A percentile compares a stretch with the other conserved stretches of the same genome.
Evolutionary conservation across 2,329 filamentous ascomycete species (phyloP).

Genomic region (Botryotinia calthae): DNA sequence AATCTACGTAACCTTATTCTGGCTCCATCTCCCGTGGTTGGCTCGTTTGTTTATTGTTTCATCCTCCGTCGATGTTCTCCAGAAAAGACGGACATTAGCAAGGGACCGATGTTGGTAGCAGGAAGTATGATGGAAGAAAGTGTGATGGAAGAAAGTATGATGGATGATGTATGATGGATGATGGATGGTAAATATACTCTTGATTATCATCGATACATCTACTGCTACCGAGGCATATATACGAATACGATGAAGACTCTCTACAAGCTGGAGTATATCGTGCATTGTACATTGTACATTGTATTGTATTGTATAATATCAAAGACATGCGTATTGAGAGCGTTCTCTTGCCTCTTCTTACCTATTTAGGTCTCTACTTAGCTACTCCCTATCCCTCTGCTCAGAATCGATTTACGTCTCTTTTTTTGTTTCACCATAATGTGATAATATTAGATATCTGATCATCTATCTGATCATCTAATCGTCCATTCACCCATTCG

Average conservation of each 20-base stretch:
- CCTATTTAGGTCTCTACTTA: too few relatives aligned
- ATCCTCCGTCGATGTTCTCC: neutral
- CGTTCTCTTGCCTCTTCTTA: neutral
- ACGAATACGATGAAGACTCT: neutral
- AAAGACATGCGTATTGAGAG: neutral
- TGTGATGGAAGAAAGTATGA: neutral
- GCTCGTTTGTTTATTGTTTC: neutral
- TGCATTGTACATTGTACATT: too few relatives aligned
- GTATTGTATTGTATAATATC: neutral
- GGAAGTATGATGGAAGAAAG: neutral
- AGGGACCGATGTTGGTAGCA: neutral
- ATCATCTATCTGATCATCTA: neutral
- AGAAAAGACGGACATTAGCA: neutral
- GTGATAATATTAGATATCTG: neutral
- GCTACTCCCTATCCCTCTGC: neutral
- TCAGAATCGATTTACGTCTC: neutral
- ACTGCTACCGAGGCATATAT: neutral
- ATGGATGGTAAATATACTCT: too few relatives aligned
- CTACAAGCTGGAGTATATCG: neutral
- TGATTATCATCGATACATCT: too few relatives aligned
- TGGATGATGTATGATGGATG: neutral
- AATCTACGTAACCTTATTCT: too few relatives aligned
- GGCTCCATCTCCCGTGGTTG: neutral
- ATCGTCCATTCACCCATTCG: too few relatives aligned
- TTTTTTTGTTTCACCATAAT: neutral